phyloP scores from a whole-genome alignment of 202 grass and related monocot genomes.

The Setaria viridis region DNA sequence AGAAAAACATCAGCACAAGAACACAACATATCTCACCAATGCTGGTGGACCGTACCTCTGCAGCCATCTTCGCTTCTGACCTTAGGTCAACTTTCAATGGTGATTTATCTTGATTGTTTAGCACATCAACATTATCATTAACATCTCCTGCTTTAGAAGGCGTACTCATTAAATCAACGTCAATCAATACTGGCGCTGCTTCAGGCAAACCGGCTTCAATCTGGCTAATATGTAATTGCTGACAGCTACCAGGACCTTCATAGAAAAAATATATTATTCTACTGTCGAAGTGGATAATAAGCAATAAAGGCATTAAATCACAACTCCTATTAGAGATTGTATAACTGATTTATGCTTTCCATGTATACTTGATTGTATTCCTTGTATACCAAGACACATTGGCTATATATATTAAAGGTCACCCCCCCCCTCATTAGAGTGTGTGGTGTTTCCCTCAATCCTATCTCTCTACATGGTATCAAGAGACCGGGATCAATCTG shows the following conservation, averaged over 20 bases:
- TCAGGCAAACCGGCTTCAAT: constrained; percentile 41
- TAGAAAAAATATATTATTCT: constrained; percentile 14
- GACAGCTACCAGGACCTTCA: constrained; percentile 47
- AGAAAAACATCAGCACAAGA: constrained; percentile 1
- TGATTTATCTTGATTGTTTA: constrained; percentile 52
- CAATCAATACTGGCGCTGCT: constrained; percentile 39
- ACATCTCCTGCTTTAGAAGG: constrained; percentile 45
- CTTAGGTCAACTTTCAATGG: constrained; percentile 59
- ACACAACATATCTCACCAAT: constrained; percentile 32
- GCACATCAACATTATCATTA: constrained; percentile 48
- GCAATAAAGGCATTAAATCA: constrained; percentile 25
- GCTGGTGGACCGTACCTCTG: constrained; percentile 57
- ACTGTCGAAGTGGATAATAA: constrained; percentile 23
- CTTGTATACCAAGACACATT: too few relatives aligned
- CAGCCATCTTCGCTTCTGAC: constrained; percentile 75
- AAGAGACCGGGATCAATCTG: too few relatives aligned
- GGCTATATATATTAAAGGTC: too few relatives aligned
- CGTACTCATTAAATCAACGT: constrained; percentile 44
- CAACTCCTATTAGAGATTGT: too few relatives aligned
- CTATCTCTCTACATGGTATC: too few relatives aligned
- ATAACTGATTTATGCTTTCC: too few relatives aligned
- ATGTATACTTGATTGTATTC: too few relatives aligned
- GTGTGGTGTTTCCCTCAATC: too few relatives aligned
- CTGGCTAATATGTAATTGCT: constrained; percentile 48
- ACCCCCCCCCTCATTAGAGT: too few relatives aligned